Base-by-base conservation (phyloP, 2,329 filamentous ascomycete genomes). In the Ascocoryne sarcoides region DNA sequence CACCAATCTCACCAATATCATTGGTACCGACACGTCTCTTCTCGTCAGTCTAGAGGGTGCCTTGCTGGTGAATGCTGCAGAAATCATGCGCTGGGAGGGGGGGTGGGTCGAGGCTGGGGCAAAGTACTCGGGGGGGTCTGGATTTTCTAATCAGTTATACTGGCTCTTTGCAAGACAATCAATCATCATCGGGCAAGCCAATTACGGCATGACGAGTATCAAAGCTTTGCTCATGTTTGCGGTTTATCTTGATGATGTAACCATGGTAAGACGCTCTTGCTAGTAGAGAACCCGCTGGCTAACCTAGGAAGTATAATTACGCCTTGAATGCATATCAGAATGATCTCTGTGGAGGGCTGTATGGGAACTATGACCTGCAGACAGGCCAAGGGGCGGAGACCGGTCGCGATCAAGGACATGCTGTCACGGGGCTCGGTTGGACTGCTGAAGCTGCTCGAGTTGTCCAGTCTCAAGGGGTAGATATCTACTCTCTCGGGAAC, bases 61-160 rank as follows among this genome's bases (percentile, higher is more conserved):
- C 16, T 29, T 66, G 12, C 57, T 67, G 7, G 62, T 57, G 15
- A 67, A 67, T 23, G 63, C 64, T 0, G 65, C 63, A 1, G 65
- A 67, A 48, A 65, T 67, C 20, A 64, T 67, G 62, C 58, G 63
- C 20, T 65, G 62, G 61, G 64, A 67, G 43, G 63, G 62, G 5
- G 51, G 52, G 16, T 67, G 64, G 64, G 49, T 50, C 0, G 64
- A 67, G 41, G 19, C 44, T 2, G 61, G 62, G 2, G 55, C 61
- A 0, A 50, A 40, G n/a, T 56, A 50, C 50, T 44, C 51, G n/a
- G 65, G 65, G 2, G 57, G 57, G 1, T 52, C 47, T 1, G 64
- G 63, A 1, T 65, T 65, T 44, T 57, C 56, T 5, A 63, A 55
- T 35, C 61, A 64, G 49, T 50, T 66, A 2, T 67, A 66, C 44